phyloP scores from a whole-genome alignment of 495 filamentous ascomycete species.

The Aspergillus panamensis region DNA sequence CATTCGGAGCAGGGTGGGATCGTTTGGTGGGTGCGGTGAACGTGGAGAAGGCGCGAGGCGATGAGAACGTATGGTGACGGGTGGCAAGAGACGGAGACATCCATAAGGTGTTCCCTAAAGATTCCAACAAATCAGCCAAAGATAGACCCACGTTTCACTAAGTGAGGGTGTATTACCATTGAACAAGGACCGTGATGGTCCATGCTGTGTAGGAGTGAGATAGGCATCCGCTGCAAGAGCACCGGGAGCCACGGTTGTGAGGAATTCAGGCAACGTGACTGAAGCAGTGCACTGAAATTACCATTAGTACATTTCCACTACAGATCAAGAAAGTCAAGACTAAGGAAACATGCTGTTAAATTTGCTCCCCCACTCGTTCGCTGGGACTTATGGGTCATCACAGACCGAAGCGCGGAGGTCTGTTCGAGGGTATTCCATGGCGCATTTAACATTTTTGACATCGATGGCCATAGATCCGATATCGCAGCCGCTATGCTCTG shows the following conservation, averaged over 20 bases:
- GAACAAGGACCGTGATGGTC: conserved; percentile 21
- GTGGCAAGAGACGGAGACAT: conserved; percentile 23
- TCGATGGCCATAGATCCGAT: conserved; percentile 44
- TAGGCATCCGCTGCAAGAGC: conserved; percentile 23
- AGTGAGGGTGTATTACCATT: conserved; percentile 12
- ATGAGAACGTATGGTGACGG: conserved; percentile 17
- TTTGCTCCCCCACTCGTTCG: conserved; percentile 15
- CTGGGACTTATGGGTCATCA: conserved; percentile 18
- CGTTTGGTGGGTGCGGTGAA: conserved; percentile 29
- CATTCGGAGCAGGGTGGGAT: conserved; percentile 23
- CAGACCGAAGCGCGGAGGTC: conserved; percentile 21
- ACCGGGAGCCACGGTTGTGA: conserved; percentile 29
- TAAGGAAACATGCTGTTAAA: conserved; percentile 21
- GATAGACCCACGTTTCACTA: background rate
- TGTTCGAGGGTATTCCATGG: conserved; percentile 34
- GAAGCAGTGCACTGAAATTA: conserved; percentile 7
- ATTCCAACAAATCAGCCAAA: background rate
- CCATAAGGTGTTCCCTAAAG: conserved; percentile 24
- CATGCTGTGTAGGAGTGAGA: conserved; percentile 19
- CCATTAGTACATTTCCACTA: background rate
- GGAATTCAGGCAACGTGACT: conserved; percentile 29
- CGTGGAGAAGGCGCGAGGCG: conserved; percentile 39
- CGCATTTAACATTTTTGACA: conserved; percentile 38
- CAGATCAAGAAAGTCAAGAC: background rate
- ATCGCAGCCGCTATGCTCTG: conserved; percentile 40